Evolutionary conservation across 257 asterid genomes (phyloP).

Genomic region (Linaria vulgaris): DNA sequence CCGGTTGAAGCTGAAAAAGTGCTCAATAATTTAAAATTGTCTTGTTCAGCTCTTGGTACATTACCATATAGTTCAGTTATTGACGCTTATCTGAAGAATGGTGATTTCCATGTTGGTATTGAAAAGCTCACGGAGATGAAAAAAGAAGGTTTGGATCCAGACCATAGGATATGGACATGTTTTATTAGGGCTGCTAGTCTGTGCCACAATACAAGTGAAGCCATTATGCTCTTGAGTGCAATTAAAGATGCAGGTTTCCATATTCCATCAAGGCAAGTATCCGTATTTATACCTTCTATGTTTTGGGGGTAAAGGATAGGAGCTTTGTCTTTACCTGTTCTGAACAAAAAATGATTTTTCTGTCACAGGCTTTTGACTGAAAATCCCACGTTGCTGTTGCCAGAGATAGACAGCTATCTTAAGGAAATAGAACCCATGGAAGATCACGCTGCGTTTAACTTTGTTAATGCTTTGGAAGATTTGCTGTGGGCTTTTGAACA

Average conservation of each 20-base stretch:
- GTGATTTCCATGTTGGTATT: slow-evolving; percentile 63
- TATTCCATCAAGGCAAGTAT: slow-evolving; percentile 71
- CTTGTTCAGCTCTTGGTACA: slow-evolving; percentile 57
- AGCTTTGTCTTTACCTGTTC: slow-evolving; percentile 21
- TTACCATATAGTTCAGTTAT: slow-evolving; percentile 79
- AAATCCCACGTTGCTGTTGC: slow-evolving; percentile 58
- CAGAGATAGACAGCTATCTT: slow-evolving; percentile 71
- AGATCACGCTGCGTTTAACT: slow-evolving; percentile 82
- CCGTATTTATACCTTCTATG: slow-evolving; percentile 21
- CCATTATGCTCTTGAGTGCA: slow-evolving; percentile 63
- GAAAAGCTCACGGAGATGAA: slow-evolving; percentile 73
- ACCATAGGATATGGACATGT: slow-evolving; percentile 91
- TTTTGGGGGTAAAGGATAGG: slow-evolving; percentile 16
- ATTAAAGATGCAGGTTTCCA: slow-evolving; percentile 72
- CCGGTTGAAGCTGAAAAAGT: slow-evolving; percentile 93
- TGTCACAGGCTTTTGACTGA: slow-evolving; percentile 69
- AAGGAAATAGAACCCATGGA: slow-evolving; percentile 59
- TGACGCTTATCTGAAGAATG: slow-evolving; percentile 86
- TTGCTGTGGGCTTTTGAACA: slow-evolving; percentile 90
- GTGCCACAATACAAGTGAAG: slow-evolving; percentile 49
- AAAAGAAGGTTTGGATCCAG: slow-evolving; percentile 72
- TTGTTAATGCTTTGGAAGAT: slow-evolving; percentile 93
- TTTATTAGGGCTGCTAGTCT: slow-evolving; percentile 82
- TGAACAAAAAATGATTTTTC: slow-evolving; percentile 25
- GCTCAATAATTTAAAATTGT: slow-evolving; percentile 60